Percentiles rank a stretch among this genome's conserved stretches.
phyloP scores from a whole-genome alignment of 1,139 yeast genomes.

The Yamadazyma kanchanaburiensis region DNA sequence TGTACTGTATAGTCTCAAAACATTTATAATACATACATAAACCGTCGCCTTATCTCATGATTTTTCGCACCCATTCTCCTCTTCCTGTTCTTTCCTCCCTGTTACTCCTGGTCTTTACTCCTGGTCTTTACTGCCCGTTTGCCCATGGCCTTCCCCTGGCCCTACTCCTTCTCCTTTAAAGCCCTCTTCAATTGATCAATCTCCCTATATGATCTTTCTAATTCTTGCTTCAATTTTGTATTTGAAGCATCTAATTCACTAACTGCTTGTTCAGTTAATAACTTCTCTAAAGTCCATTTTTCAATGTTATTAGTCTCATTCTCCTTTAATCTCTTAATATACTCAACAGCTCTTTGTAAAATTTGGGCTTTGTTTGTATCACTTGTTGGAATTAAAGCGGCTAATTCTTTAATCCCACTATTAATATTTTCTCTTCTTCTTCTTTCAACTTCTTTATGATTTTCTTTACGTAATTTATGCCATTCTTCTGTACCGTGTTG shows the following conservation, averaged over 20 bases:
- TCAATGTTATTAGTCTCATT: conserved; percentile 85
- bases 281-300: conserved; percentile 90
- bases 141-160: too few species aligned
- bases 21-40: too few species aligned
- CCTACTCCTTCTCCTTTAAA: conserved; percentile 21
- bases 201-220: conserved; percentile 89
- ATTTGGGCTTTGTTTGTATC: conserved; percentile 93
- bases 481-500: conserved; percentile 79
- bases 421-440: conserved; percentile 93
- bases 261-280: conserved; percentile 87
- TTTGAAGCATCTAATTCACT: conserved; percentile 35
- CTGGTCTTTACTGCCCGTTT: too few species aligned
- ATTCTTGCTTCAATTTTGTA: conserved; percentile 23
- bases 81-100: too few species aligned
- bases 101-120: too few species aligned
- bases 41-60: too few species aligned
- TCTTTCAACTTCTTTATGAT: conserved; percentile 96
- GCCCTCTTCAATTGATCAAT: conserved; percentile 74
- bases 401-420: conserved; percentile 80
- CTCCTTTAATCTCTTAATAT: conserved; percentile 82
- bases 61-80: too few species aligned
- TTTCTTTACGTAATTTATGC: conserved; percentile 81
- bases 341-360: conserved; percentile 82
- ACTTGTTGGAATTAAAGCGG: conserved; percentile 77
- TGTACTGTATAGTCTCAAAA: too few species aligned